phyloP scores from a whole-genome alignment of 371 early-diverging fungal species.

The Rhizopus delemar region DNA sequence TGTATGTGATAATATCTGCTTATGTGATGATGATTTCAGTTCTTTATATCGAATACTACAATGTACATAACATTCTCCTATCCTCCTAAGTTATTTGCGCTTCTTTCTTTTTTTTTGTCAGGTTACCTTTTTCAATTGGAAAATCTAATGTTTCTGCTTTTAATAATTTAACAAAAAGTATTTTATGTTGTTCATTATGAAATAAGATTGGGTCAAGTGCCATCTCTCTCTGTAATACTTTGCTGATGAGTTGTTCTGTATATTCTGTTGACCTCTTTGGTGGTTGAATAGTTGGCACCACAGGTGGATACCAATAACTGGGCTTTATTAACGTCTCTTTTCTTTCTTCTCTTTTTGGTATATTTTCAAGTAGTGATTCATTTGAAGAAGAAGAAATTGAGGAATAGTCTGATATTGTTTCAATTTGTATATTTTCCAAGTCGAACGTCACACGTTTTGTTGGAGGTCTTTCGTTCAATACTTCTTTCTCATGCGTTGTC shows the following conservation, averaged over 20 bases:
- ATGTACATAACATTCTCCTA: slow-evolving; percentile 10
- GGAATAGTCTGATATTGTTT: slow-evolving; percentile 14
- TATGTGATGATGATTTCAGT: slow-evolving; percentile 3
- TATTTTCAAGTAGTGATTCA: neutral
- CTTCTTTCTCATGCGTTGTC: slow-evolving; percentile 5
- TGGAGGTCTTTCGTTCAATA: neutral
- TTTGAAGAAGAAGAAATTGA: slow-evolving; percentile 10
- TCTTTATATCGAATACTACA: slow-evolving; percentile 21
- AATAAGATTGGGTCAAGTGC: slow-evolving; percentile 5
- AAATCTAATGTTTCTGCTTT: slow-evolving; percentile 32
- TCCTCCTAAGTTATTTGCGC: neutral
- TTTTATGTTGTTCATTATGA: neutral
- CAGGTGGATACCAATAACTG: slow-evolving; percentile 24
- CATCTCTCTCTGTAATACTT: slow-evolving; percentile 20
- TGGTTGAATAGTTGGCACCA: neutral
- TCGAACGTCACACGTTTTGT: slow-evolving; percentile 26
- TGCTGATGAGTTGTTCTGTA: slow-evolving; percentile 19
- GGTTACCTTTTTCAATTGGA: slow-evolving; percentile 33
- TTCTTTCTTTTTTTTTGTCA: neutral
- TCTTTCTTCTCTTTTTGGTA: slow-evolving; percentile 21
- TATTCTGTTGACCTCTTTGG: slow-evolving; percentile 11
- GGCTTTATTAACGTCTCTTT: slow-evolving; percentile 12
- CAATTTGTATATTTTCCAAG: slow-evolving; percentile 18
- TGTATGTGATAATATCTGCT: slow-evolving; percentile 11
- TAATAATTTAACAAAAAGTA: slow-evolving; percentile 11